phyloP scores from a whole-genome alignment of 176 grass and related monocot species.

The Typha latifolia region DNA sequence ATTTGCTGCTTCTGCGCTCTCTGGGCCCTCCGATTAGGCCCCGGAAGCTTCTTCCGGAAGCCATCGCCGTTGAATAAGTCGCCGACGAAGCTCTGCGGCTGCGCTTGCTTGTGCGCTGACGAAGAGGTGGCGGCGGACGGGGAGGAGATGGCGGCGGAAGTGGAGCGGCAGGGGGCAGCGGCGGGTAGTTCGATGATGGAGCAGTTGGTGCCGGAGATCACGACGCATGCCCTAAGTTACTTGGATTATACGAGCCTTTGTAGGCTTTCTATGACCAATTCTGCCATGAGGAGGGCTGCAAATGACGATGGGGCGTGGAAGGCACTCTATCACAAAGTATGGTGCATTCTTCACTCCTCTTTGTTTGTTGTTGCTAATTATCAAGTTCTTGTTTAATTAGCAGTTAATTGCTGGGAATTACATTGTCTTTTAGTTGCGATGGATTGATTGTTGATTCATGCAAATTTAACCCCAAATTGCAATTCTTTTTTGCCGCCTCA shows the following conservation, averaged over 20 bases:
- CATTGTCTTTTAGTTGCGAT: neutral
- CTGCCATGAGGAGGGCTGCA: slow-evolving; percentile 87
- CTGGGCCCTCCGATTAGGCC: slow-evolving; percentile 37
- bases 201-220: slow-evolving; percentile 96
- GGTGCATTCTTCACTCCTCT: neutral
- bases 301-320: slow-evolving; percentile 97
- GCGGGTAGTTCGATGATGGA: slow-evolving; percentile 87
- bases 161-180: slow-evolving; percentile 26
- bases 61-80: neutral
- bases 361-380: neutral
- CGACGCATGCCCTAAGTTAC: slow-evolving; percentile 91
- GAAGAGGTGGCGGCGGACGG: slow-evolving; percentile 18
- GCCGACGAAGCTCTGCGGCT: slow-evolving; percentile 11
- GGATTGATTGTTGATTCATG: neutral
- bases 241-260: slow-evolving; percentile 92
- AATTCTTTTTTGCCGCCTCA: neutral
- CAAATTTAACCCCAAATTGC: neutral
- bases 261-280: slow-evolving; percentile 96
- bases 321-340: slow-evolving; percentile 74
- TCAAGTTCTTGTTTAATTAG: neutral
- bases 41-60: slow-evolving; percentile 6
- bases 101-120: slow-evolving; percentile 21
- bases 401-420: neutral
- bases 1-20: slow-evolving; percentile 52
- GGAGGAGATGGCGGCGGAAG: slow-evolving; percentile 46